A percentile compares a stretch with the other conserved stretches of the same genome.
Evolutionary conservation across 2,329 filamentous ascomycete species (phyloP).

Genomic region (Cordyceps cicadae): DNA sequence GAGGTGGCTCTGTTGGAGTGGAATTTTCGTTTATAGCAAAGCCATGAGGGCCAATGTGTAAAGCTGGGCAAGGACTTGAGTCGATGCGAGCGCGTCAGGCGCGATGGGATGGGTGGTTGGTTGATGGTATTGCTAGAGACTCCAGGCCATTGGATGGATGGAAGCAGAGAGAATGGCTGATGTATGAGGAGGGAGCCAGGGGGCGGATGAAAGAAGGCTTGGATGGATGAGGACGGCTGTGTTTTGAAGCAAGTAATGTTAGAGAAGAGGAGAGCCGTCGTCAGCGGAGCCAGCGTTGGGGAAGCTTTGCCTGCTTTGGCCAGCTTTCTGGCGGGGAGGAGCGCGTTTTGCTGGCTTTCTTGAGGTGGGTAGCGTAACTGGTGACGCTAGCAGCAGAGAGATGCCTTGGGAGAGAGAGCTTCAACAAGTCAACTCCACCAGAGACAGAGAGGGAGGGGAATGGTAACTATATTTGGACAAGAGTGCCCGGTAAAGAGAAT

Average conservation of each 20-base stretch:
- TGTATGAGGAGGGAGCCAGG: not conserved
- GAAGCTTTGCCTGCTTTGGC: not conserved
- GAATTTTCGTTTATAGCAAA: not conserved
- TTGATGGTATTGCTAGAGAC: not conserved
- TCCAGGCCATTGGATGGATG: not conserved
- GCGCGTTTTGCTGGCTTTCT: too few species aligned
- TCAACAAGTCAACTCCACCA: too few species aligned
- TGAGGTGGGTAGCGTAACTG: too few species aligned
- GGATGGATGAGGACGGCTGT: not conserved
- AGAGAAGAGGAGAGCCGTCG: not conserved
- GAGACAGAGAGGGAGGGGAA: too few species aligned
- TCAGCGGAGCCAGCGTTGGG: not conserved
- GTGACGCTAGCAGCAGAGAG: too few species aligned
- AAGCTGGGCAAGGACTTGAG: not conserved
- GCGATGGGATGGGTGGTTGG: not conserved
- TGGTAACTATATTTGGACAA: too few species aligned
- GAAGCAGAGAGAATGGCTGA: not conserved
- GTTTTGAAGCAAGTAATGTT: not conserved
- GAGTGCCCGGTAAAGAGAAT: too few species aligned
- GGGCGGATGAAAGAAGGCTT: not conserved
- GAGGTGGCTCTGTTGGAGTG: not conserved
- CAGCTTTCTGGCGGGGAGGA: too few species aligned
- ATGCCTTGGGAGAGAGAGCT: too few species aligned
- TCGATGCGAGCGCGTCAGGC: not conserved
- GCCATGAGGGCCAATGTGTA: conserved; percentile 4